phyloP scores from a whole-genome alignment of 2,329 filamentous ascomycete species.

The Lomentospora prolificans region DNA sequence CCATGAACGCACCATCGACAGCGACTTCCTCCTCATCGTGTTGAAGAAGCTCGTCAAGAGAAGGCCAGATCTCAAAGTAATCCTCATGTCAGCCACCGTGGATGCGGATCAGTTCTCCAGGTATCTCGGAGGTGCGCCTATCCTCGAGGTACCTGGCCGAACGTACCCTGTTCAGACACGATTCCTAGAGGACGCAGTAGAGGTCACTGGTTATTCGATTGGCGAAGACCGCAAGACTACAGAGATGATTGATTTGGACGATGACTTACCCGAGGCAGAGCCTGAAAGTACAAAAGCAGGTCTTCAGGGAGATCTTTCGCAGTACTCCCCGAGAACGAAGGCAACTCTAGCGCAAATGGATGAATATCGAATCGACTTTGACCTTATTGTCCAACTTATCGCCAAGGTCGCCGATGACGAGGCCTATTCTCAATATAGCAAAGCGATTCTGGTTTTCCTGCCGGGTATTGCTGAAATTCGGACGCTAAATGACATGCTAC shows the following conservation, averaged over 20 bases:
- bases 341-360: conserved; percentile 69
- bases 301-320: conserved; percentile 50
- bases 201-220: conserved; percentile 66
- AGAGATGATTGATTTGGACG: conserved; percentile 49
- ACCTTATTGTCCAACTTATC: conserved; percentile 72
- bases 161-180: conserved; percentile 86
- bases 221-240: conserved; percentile 31
- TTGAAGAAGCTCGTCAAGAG: conserved; percentile 70
- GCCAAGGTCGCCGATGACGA: conserved; percentile 62
- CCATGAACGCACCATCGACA: conserved; percentile 92
- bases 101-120: conserved; percentile 85
- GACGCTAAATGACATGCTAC: conserved; percentile 74
- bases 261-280: conserved; percentile 44
- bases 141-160: conserved; percentile 82
- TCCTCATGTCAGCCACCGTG: conserved; percentile 96
- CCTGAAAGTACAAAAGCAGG: conserved; percentile 38
- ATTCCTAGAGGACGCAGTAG: conserved; percentile 87
- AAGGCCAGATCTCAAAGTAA: conserved; percentile 76
- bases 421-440: conserved; percentile 63
- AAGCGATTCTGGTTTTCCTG: conserved; percentile 87
- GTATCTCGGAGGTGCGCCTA: conserved; percentile 76
- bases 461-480: conserved; percentile 92
- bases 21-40: conserved; percentile 89
- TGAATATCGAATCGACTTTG: conserved; percentile 86
- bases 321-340: conserved; percentile 68